Percentiles rank a stretch among this genome's conserved stretches.
These are phyloP conservation scores for Mycena amicta DNA, from an alignment of 768 basidiomycete species.

Conservation along the genomic window DNA sequence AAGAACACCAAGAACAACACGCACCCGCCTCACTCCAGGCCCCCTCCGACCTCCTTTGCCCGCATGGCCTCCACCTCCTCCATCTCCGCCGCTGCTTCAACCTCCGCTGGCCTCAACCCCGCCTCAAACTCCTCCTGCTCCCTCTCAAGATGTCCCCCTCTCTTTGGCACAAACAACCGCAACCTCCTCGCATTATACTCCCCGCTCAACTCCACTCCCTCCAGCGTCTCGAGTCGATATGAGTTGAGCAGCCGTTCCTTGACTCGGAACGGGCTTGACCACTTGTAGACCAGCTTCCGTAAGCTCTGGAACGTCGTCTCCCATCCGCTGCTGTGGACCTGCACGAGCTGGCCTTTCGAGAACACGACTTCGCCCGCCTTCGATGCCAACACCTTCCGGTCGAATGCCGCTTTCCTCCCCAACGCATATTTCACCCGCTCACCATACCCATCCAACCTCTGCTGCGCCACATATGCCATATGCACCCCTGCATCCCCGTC, in stretches of 20 bases:
- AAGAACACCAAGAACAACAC: no score
- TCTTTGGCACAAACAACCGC: slow-evolving; percentile 11
- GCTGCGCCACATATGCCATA: slow-evolving; percentile 22
- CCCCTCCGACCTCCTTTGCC: neutral
- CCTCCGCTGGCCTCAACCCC: neutral
- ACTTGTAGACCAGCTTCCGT: slow-evolving; percentile 33
- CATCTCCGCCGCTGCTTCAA: neutral
- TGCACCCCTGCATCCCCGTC: neutral
- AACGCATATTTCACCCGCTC: slow-evolving; percentile 25
- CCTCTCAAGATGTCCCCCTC: slow-evolving; percentile 8
- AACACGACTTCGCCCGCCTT: slow-evolving; percentile 27
- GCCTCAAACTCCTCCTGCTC: slow-evolving; percentile 3
- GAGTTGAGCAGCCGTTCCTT: slow-evolving; percentile 11
- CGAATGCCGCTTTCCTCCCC: slow-evolving; percentile 29
- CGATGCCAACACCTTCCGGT: slow-evolving; percentile 20
- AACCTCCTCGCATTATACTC: slow-evolving; percentile 9
- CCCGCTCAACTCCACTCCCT: slow-evolving; percentile 4
- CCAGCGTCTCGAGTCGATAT: slow-evolving; percentile 17
- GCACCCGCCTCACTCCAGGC: no score
- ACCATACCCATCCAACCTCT: slow-evolving; percentile 22
- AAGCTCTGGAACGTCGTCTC: slow-evolving; percentile 30
- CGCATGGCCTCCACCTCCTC: slow-evolving; percentile 5
- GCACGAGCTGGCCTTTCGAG: slow-evolving; percentile 15
- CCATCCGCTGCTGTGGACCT: slow-evolving; percentile 25
- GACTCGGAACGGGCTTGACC: slow-evolving; percentile 31